phyloP scores from a whole-genome alignment of 345 rosid genomes.

The Draba incana region DNA sequence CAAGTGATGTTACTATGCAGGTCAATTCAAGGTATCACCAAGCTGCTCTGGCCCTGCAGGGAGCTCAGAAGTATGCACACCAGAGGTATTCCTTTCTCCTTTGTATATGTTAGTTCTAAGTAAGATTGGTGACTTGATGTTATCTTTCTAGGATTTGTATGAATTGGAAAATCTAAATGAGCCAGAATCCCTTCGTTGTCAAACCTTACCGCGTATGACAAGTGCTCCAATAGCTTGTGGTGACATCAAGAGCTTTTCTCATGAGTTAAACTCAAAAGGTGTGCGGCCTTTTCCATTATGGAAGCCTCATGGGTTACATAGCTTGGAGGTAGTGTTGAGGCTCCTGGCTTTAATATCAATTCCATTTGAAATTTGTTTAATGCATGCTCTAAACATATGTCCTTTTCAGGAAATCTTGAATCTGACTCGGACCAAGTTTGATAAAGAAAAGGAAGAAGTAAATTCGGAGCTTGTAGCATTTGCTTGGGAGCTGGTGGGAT shows the following conservation, averaged over 20 bases:
- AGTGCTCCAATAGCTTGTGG: constrained; percentile 86
- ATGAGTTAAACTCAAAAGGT: constrained; percentile 90
- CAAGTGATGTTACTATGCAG: constrained; percentile 44
- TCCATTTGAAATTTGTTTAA: constrained; percentile 13
- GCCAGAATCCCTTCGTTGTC: constrained; percentile 55
- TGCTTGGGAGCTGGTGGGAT: constrained; percentile 75
- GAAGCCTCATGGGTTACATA: constrained; percentile 76
- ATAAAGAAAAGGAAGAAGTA: constrained; percentile 94
- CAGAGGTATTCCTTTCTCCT: constrained; percentile 59
- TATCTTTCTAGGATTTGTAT: constrained; percentile 48
- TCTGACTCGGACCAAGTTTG: constrained; percentile 77
- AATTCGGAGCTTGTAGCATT: constrained; percentile 79
- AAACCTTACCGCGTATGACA: constrained; percentile 49
- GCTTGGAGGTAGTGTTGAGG: constrained; percentile 59
- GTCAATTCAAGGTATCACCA: constrained; percentile 51
- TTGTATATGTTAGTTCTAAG: constrained; percentile 6
- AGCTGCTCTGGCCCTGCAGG: constrained; percentile 53
- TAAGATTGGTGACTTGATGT: constrained; percentile 30
- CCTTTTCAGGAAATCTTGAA: constrained; percentile 66
- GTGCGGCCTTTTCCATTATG: constrained; percentile 85
- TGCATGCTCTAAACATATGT: constrained; percentile 35
- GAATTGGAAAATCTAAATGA: constrained; percentile 68
- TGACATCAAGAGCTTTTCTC: constrained; percentile 94
- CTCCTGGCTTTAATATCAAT: constrained; percentile 5
- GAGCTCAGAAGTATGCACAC: constrained; percentile 64